A percentile compares a stretch with the other conserved stretches of the same genome.
Conservation (phyloP, 2,329 filamentous ascomycete species). For the Aureobasidium uvarum region DNA sequence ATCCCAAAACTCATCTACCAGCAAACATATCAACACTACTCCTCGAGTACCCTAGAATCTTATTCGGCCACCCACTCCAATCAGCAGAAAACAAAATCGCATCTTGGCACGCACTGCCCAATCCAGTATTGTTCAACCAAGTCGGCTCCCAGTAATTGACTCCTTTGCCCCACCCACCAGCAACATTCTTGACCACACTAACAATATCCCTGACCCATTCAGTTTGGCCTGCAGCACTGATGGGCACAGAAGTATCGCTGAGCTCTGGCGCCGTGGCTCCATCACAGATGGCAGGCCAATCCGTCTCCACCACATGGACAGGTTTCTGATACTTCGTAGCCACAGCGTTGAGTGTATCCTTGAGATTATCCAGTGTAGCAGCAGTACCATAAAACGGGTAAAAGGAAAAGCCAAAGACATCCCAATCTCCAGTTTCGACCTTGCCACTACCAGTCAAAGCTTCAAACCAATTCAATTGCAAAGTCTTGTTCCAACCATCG, state of each 20-base stretch:
- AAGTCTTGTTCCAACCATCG: conserved; percentile 37
- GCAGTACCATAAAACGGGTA: conserved; percentile 39
- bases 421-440: conserved; percentile 35
- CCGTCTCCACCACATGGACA: conserved; percentile 36
- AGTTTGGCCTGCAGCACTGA: conserved; percentile 34
- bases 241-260: conserved; percentile 34
- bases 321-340: conserved; percentile 37
- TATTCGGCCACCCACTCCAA: conserved; percentile 34
- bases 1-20: neutral
- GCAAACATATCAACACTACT: conserved; percentile 35
- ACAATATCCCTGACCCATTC: conserved; percentile 35
- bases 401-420: conserved; percentile 35
- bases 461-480: conserved; percentile 38
- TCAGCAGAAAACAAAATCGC: conserved; percentile 36
- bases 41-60: conserved; percentile 34
- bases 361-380: conserved; percentile 36
- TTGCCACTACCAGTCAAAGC: conserved; percentile 35
- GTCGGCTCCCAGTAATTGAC: conserved; percentile 39
- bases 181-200: conserved; percentile 28
- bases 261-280: conserved; percentile 28
- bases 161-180: conserved; percentile 34
- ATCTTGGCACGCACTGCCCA: conserved; percentile 35
- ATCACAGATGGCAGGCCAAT: conserved; percentile 37
- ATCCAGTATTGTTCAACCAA: conserved; percentile 35
- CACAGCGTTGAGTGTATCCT: conserved; percentile 32